Evolutionary conservation across 495 filamentous ascomycete species (phyloP), one percentile per base, ranked within the genome.

Genomic region (Aspergillus haitiensis): DNA sequence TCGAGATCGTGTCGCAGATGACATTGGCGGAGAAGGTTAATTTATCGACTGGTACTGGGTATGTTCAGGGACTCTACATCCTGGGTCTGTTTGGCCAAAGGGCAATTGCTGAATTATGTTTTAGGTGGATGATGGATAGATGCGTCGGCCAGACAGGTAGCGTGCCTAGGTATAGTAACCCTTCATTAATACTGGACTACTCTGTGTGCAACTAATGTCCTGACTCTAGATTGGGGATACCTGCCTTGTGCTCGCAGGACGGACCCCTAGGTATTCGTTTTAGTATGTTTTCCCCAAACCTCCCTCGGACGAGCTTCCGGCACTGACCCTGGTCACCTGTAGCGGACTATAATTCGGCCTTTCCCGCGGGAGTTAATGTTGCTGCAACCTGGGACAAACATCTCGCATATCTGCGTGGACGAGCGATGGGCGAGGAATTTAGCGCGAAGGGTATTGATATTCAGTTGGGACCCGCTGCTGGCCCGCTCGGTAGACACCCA

Each of bases 11-110:
- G 39, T 87, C 86, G 7, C 84, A 91, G 73, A 75, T 97, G 70
- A 97, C 92, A 0, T 74, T 97, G 58, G 74, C 87, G 10, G 92
- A 97, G 78, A 97, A 97, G 79, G 89, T 96, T 69, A 97, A 97
- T 66, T 66, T 97, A 59, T 96, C 92, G 2, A 96, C 91, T 9
- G 92, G 92, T 70, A 80, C 87, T 61, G 92, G 92, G 79, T 91
- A 73, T 33, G 70, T 63, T 35, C 8, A 12, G 34, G 18, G 42
- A 15, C 2, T 12, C 21, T 32, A 4, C 7, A 7, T 11, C 45
- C 0, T 12, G 27, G 9, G 8, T 11, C 35, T 27, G 7, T 21
- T 32, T 15, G 34, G 35, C 6, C n/a, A 47, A 21, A 47, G 44
- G 16, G 16, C n/a, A 21, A 47, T 47, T n/a, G 57, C 42, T 59